Percentiles rank a stretch among this genome's conserved stretches.
phyloP scores from a whole-genome alignment of 2,329 filamentous ascomycete genomes.

The Ceratocystis alfenasii region DNA sequence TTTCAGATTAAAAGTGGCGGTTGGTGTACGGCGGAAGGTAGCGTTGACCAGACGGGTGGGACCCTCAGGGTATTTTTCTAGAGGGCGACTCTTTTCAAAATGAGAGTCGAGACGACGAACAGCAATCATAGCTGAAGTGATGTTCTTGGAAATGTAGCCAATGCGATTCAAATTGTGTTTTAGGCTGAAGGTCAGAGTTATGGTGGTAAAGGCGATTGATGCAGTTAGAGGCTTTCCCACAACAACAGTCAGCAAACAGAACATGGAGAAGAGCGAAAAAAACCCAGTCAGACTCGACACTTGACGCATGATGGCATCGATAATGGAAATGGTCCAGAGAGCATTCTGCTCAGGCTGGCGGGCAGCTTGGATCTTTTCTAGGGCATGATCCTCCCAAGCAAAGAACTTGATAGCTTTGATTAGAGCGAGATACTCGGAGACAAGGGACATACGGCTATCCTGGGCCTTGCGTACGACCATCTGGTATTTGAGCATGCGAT shows the following conservation, averaged over 20 bases:
- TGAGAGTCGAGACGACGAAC: constrained; percentile 43
- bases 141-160: constrained; percentile 28
- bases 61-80: constrained; percentile 39
- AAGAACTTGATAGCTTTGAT: constrained; percentile 51
- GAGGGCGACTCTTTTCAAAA: constrained; percentile 39
- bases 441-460: constrained; percentile 44
- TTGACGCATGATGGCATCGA: constrained; percentile 37
- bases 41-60: constrained; percentile 37
- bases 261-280: constrained; percentile 42
- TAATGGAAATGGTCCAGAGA: constrained; percentile 42
- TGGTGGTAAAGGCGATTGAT: constrained; percentile 46
- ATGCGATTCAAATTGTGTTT: constrained; percentile 35
- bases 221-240: constrained; percentile 39
- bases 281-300: constrained; percentile 42
- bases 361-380: constrained; percentile 39
- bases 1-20: constrained; percentile 39
- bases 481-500: constrained; percentile 40
- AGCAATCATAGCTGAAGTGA: constrained; percentile 37
- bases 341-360: constrained; percentile 41
- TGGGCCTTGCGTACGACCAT: constrained; percentile 43
- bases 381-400: constrained; percentile 45
- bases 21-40: constrained; percentile 39
- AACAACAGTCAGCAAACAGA: constrained; percentile 40
- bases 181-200: constrained; percentile 42
- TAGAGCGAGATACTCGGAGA: constrained; percentile 46